A percentile compares a stretch with the other conserved stretches of the same genome.
These are phyloP conservation scores for Aspergillus ellipticus DNA, from an alignment of 495 filamentous ascomycete genomes.

Conservation along the genomic window DNA sequence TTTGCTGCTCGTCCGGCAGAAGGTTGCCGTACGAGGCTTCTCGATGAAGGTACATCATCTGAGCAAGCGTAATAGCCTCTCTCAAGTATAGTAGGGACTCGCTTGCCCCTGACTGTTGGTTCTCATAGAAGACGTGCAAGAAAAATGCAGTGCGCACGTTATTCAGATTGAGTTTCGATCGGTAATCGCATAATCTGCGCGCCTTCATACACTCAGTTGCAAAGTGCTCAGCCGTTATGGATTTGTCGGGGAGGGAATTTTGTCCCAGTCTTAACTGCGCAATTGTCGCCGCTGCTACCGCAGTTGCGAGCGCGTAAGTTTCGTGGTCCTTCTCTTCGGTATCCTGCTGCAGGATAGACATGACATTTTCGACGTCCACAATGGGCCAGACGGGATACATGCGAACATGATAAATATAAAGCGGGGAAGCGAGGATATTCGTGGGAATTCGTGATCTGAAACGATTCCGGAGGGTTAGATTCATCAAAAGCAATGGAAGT, in stretches of 20 bases:
- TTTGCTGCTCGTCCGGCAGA: slow-evolving; percentile 25
- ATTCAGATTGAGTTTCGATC: slow-evolving; percentile 16
- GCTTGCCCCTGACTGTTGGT: slow-evolving; percentile 35
- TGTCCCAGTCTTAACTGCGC: slow-evolving; percentile 39
- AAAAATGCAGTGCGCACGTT: slow-evolving; percentile 41
- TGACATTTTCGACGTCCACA: slow-evolving; percentile 37
- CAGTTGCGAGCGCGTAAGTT: slow-evolving; percentile 37
- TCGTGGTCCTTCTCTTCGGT: slow-evolving; percentile 29
- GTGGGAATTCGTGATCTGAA: slow-evolving; percentile 22
- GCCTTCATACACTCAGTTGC: slow-evolving; percentile 15
- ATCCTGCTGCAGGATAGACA: slow-evolving; percentile 27
- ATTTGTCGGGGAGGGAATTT: slow-evolving; percentile 12
- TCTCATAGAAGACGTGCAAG: slow-evolving; percentile 44
- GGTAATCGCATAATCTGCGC: slow-evolving; percentile 11
- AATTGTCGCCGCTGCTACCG: slow-evolving; percentile 42
- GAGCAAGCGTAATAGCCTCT: slow-evolving; percentile 43
- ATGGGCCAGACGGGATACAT: slow-evolving; percentile 50
- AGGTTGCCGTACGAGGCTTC: slow-evolving; percentile 30
- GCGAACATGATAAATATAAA: slow-evolving; percentile 42
- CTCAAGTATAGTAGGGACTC: slow-evolving; percentile 39
- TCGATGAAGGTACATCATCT: slow-evolving; percentile 42
- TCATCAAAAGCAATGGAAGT: too few species aligned
- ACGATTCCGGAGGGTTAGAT: too few species aligned
- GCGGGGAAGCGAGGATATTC: slow-evolving; percentile 16
- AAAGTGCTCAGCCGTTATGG: slow-evolving; percentile 21